These are phyloP conservation scores for Pelagophyceae sp. DNA, from an alignment of 352 stramenopile genomes.

Conservation along the genomic window DNA sequence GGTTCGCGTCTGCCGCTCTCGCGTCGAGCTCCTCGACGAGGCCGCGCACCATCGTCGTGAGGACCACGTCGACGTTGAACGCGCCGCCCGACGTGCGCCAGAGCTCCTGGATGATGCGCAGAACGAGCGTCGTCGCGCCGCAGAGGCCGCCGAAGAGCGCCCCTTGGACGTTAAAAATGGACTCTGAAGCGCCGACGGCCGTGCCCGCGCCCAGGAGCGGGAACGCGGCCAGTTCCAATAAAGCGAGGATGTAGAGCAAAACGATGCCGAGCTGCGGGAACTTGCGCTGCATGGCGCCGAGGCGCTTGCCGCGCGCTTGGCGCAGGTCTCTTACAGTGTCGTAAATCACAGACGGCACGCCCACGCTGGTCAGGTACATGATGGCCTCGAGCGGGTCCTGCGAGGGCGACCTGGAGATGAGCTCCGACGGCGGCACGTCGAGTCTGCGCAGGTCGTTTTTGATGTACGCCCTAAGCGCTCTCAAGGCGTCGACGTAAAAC, in stretches of 20 bases:
- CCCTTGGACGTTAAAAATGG: conserved; percentile 51
- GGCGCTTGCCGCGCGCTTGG: conserved; percentile 44
- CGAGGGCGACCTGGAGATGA: not conserved
- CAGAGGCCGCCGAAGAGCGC: conserved; percentile 51
- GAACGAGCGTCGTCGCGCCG: conserved; percentile 23
- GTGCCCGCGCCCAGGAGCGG: conserved; percentile 52
- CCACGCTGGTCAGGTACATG: conserved; percentile 56
- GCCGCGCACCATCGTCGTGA: conserved; percentile 51
- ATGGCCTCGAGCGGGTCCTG: conserved; percentile 57
- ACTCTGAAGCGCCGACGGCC: conserved; percentile 45
- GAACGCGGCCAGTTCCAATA: conserved; percentile 50
- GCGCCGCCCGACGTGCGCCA: conserved; percentile 39
- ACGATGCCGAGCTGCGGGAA: conserved; percentile 46
- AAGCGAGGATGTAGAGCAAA: conserved; percentile 46
- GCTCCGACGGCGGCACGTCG: conserved; percentile 6
- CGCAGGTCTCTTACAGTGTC: conserved; percentile 51
- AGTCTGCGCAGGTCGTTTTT: conserved; percentile 44
- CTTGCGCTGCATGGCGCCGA: conserved; percentile 40
- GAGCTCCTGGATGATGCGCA: conserved; percentile 22
- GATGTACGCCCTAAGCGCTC: conserved; percentile 45
- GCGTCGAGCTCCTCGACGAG: conserved; percentile 51
- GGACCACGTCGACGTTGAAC: conserved; percentile 54
- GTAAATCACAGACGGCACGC: conserved; percentile 48
- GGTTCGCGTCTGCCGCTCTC: conserved; percentile 23
- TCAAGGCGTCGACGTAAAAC: conserved; percentile 48